Base-by-base conservation (phyloP, 1,284 basidiomycete genomes). In the Cryptococcus sp. region DNA sequence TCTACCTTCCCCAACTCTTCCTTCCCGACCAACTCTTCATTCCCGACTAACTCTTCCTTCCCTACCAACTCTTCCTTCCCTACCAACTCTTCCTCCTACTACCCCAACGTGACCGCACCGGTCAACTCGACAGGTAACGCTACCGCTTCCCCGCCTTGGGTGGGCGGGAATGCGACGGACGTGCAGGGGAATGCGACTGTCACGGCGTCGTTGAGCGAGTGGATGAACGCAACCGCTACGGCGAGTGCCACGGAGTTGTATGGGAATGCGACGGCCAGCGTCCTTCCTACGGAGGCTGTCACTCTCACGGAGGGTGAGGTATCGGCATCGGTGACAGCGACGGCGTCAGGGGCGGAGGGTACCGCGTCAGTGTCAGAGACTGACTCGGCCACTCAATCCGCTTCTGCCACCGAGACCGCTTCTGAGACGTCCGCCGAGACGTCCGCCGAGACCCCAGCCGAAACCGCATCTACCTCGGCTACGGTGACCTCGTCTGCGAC, bases 41-140 rank as follows among this genome's bases (percentile, higher is more conserved):
- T n/a, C n/a, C n/a, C n/a, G n/a, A 50, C 51, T 36, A 28, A 46
- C 45, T 12, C 9, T 24, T 42, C 37, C 18, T 15, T 44, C 43
- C 52, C 53, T 23, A 13, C 40, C 47, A 58, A 58, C 43, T 24
- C 18, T 38, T 49, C 37, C 11, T 23, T 39, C 37, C 53, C 53
- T 15, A 24, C 48, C 46, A 59, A 59, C 40, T 49, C 37, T 35
- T 55, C 57, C 8, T 47, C n/a, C n/a, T 33, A 33, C 35, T 35
- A 52, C 43, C 21, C 21, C 28, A 59, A 55, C 39, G 47, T 33
- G 21, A 55, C 57, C n/a, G 44, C 24, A 8, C 56, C 52, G 11
- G 37, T 23, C 18, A 46, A 44, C 33, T 36, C 21, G 3, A 36
- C 46, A n/a, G 39, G 47, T 46, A 53, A 52, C 46, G 38, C n/a